Evolutionary conservation across 2,329 filamentous ascomycete genomes (phyloP).

Genomic region (Cytospora piceicola): DNA sequence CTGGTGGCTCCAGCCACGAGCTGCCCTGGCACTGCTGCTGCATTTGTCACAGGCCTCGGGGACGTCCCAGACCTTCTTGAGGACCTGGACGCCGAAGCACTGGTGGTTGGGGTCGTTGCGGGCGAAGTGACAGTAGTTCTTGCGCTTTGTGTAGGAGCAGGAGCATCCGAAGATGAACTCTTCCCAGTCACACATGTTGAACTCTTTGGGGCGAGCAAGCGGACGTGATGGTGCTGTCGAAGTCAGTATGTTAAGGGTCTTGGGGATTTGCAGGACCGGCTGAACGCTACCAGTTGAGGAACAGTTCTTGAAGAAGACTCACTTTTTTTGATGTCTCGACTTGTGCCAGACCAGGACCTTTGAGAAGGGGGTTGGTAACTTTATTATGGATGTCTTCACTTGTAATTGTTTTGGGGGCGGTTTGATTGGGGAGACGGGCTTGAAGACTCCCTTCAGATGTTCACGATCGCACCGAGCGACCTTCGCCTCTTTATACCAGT

Average conservation of each 20-base stretch:
- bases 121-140: conserved; percentile 74
- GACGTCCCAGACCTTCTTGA: conserved; percentile 64
- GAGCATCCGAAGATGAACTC: conserved; percentile 69
- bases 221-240: not conserved
- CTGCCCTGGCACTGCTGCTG: conserved; percentile 25
- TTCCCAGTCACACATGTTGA: conserved; percentile 71
- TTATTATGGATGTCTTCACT: not conserved
- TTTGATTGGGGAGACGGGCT: not conserved
- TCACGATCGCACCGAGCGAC: conserved; percentile 3
- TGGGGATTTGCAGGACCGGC: not conserved
- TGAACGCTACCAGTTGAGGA: not conserved
- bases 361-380: not conserved
- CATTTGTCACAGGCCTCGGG: conserved; percentile 57
- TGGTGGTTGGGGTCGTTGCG: conserved; percentile 72
- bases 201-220: not conserved
- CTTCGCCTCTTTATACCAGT: conserved; percentile 3
- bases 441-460: not conserved
- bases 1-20: conserved; percentile 29
- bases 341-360: not conserved
- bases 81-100: conserved; percentile 69
- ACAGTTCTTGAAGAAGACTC: not conserved
- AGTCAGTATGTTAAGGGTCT: not conserved
- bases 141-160: conserved; percentile 62
- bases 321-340: not conserved
- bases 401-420: not conserved